Evolutionary conservation across 345 rosid genomes (phyloP).

Genomic region (Populus alba): DNA sequence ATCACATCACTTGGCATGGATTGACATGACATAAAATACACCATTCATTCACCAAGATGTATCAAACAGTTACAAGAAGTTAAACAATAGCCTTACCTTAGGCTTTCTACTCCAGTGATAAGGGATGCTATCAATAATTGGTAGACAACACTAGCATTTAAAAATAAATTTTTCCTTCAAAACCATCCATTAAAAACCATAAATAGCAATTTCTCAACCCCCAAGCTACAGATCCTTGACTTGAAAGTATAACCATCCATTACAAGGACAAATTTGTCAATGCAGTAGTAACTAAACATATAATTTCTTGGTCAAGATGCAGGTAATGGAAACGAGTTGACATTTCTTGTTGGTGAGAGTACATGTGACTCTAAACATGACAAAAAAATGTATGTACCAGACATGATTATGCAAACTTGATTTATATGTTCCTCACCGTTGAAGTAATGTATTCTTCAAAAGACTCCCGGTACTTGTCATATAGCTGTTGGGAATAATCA

Average conservation of each 20-base stretch:
- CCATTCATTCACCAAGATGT: neutral
- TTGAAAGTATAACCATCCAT: neutral
- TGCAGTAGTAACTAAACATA: neutral
- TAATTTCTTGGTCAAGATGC: neutral
- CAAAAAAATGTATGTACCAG: neutral
- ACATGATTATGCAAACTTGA: neutral
- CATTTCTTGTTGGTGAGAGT: neutral
- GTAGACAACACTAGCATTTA: neutral
- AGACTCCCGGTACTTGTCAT: slow-evolving; percentile 28
- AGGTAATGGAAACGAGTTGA: neutral
- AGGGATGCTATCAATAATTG: neutral
- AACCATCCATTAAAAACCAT: neutral
- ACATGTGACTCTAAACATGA: neutral
- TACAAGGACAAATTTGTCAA: neutral
- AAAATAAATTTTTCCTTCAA: neutral
- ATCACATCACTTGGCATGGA: neutral
- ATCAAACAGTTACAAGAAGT: neutral
- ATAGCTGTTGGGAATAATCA: slow-evolving; percentile 35
- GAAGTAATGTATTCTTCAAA: slow-evolving; percentile 29
- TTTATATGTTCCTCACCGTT: slow-evolving; percentile 14
- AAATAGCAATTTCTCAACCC: neutral
- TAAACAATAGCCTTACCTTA: too few relatives aligned
- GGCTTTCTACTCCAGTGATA: neutral
- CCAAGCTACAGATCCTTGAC: neutral
- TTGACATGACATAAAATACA: neutral